Percentiles rank a stretch among this genome's conserved stretches.
Evolutionary conservation across 345 rosid species (phyloP).

Genomic region (Dipteronia sinensis): DNA sequence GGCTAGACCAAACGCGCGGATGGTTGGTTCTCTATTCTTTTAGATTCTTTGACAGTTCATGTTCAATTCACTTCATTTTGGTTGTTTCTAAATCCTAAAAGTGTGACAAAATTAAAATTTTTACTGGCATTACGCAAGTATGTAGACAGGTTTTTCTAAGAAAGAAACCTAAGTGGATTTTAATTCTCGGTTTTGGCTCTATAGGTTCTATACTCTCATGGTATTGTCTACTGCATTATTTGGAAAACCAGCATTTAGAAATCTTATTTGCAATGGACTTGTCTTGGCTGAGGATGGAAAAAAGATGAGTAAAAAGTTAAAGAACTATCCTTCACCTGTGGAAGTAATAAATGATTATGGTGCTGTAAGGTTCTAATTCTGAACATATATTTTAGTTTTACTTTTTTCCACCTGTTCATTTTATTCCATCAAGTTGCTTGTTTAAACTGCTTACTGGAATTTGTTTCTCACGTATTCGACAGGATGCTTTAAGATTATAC

Average conservation of each 20-base stretch:
- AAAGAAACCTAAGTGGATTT: slow-evolving; percentile 7
- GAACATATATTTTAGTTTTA: slow-evolving; percentile 5
- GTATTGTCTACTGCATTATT: slow-evolving; percentile 97
- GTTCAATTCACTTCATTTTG: neutral
- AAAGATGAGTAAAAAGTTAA: slow-evolving; percentile 93
- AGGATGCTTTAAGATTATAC: slow-evolving; percentile 96
- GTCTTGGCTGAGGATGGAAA: slow-evolving; percentile 98
- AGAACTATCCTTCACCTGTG: slow-evolving; percentile 88
- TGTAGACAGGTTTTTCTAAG: neutral
- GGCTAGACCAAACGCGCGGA: slow-evolving; percentile 99
- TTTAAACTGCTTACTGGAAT: slow-evolving; percentile 5
- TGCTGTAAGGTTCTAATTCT: slow-evolving; percentile 63
- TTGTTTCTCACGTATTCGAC: slow-evolving; percentile 19
- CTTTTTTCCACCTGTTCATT: slow-evolving; percentile 13
- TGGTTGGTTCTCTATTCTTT: slow-evolving; percentile 58
- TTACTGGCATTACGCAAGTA: neutral
- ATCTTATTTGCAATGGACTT: slow-evolving; percentile 96
- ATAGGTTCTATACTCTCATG: slow-evolving; percentile 99
- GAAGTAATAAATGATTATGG: slow-evolving; percentile 92
- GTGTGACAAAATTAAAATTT: too few relatives aligned
- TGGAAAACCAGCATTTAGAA: slow-evolving; percentile 91
- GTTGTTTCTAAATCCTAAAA: neutral
- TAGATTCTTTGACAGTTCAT: slow-evolving; percentile 2
- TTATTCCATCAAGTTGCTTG: neutral
- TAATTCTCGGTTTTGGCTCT: neutral